Conservation (phyloP, 768 basidiomycete species). For the Lanmaoa pseudosensibilis region DNA sequence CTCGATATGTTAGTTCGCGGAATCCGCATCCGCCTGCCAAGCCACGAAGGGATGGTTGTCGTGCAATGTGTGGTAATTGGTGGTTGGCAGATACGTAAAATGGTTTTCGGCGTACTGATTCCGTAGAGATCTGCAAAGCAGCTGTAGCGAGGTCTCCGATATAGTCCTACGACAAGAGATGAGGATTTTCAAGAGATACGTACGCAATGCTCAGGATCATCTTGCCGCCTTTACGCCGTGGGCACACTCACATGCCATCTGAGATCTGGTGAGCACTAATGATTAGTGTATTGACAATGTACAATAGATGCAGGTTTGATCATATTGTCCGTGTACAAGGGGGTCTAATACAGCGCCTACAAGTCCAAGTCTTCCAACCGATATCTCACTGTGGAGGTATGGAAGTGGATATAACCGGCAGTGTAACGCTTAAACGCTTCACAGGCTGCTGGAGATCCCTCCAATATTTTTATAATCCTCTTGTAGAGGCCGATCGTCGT, state of each 20-base stretch:
- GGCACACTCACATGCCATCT: too few species aligned
- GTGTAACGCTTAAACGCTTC: conserved; percentile 18
- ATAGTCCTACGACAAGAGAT: not conserved
- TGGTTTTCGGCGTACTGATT: too few species aligned
- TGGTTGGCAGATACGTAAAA: too few species aligned
- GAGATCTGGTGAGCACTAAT: not conserved
- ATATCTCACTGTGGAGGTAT: conserved; percentile 28
- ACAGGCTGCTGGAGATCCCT: conserved; percentile 12
- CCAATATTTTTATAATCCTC: conserved; percentile 26
- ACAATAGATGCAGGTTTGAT: too few species aligned
- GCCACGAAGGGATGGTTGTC: not conserved
- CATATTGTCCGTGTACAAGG: not conserved
- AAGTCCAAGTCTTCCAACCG: conserved; percentile 19
- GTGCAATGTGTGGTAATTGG: too few species aligned
- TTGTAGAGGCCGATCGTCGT: conserved; percentile 26
- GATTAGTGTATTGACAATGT: not conserved
- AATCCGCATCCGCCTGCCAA: too few species aligned
- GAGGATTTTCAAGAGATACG: not conserved
- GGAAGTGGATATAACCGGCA: conserved; percentile 29
- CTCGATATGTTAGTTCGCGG: too few species aligned
- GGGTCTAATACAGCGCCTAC: not conserved
- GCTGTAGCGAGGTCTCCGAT: too few species aligned
- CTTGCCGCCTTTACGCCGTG: not conserved
- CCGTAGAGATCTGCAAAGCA: too few species aligned
- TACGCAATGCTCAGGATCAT: not conserved